Conservation (phyloP, 768 basidiomycete genomes). For the Hebeloma cylindrosporum region DNA sequence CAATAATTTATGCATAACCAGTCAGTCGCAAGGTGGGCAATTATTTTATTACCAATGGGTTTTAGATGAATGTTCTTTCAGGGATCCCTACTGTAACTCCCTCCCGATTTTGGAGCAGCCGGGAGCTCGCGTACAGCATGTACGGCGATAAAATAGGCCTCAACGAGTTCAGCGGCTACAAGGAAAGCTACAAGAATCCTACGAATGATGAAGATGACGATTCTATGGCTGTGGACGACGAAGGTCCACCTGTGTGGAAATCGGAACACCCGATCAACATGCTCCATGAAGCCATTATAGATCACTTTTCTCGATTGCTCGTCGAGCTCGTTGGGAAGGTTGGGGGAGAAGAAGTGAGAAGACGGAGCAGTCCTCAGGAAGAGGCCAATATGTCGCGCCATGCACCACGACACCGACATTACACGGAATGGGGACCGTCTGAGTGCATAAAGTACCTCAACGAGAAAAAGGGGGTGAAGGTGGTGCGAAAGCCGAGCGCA, state of each 20-base stretch:
- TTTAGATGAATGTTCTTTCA: slow-evolving; percentile 13
- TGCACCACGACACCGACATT: slow-evolving; percentile 54
- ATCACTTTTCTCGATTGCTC: slow-evolving; percentile 65
- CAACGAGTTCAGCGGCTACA: slow-evolving; percentile 39
- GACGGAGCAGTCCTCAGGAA: slow-evolving; percentile 28
- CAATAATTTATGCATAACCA: slow-evolving; percentile 59
- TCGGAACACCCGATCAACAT: slow-evolving; percentile 62
- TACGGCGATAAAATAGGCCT: slow-evolving; percentile 40
- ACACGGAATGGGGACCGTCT: slow-evolving; percentile 50
- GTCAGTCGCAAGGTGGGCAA: slow-evolving; percentile 26
- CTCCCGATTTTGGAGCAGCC: slow-evolving; percentile 45
- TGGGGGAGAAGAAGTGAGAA: slow-evolving; percentile 45
- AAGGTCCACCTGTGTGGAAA: slow-evolving; percentile 42
- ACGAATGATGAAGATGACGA: slow-evolving; percentile 27
- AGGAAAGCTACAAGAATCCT: slow-evolving; percentile 37
- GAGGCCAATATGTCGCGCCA: slow-evolving; percentile 48
- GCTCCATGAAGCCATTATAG: slow-evolving; percentile 67
- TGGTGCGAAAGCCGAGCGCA: slow-evolving; percentile 40
- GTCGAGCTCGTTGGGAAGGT: slow-evolving; percentile 56
- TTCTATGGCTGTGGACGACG: slow-evolving; percentile 64
- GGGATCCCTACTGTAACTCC: slow-evolving; percentile 41
- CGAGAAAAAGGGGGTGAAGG: slow-evolving; percentile 11
- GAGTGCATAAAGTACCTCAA: slow-evolving; percentile 61
- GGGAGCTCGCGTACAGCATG: slow-evolving; percentile 48
- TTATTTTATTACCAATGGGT: background rate